Evolutionary conservation across 2,329 filamentous ascomycete genomes (phyloP), one percentile per base, ranked within the genome.

Genomic region (Microdochium paspali): DNA sequence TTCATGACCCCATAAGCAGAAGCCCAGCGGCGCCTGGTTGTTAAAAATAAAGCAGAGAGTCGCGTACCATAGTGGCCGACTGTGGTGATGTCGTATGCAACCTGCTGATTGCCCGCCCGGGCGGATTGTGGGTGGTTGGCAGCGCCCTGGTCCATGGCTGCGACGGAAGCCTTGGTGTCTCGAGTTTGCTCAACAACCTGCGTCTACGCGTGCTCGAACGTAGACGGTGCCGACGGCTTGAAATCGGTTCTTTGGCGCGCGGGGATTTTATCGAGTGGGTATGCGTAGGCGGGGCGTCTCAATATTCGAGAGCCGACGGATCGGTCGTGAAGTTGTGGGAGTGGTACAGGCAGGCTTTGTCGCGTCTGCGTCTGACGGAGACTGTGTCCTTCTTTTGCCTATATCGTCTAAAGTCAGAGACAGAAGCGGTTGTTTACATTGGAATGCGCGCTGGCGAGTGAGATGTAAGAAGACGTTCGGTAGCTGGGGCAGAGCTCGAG

Each of bases 31-130:
- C 31, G 10, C n/a, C 6, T 6, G 31, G 35, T 3, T 18, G 10
- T 20, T 9, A 20, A 15, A 20, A 21, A 12, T 6, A 40, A 7
- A 28, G 26, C 26, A 7, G 12, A 20, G 18, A 21, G 18, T 40
- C 35, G 18, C 35, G 35, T 70, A 88, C 85, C 85, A 70, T 89
- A 90, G 66, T 90, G 86, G 46, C 86, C 86, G 51, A 84, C 85
- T 61, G 85, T 81, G 56, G 71, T 76, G 45, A 80, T 80, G 66
- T 90, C 85, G 64, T 90, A 90, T n/a, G 79, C 75, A 43, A 53
- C 53, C 40, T 54, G 25, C 49, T 51, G 48, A 46, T 51, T 56
- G 46, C 52, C 49, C 28, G 53, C 51, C 49, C 59, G 56, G 46
- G 57, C 56, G 15, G 80, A 80, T 58, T 78, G 74, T 54, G 76